phyloP scores from a whole-genome alignment of 2,329 filamentous ascomycete species.

The Colletotrichum truncatum region DNA sequence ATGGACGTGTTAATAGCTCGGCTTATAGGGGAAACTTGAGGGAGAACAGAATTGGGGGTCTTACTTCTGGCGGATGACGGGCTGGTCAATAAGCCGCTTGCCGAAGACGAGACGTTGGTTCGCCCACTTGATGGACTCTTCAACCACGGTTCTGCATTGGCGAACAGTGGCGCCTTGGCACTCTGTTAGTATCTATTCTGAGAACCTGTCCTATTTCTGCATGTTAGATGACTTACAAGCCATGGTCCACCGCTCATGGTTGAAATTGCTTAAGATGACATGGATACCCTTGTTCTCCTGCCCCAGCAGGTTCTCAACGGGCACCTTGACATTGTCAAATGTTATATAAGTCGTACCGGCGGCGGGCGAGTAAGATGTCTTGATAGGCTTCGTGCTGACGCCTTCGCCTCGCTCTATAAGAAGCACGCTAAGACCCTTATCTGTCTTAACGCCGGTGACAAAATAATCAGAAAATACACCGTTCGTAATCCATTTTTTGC shows the following conservation, averaged over 20 bases:
- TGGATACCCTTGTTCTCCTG: slow-evolving; percentile 87
- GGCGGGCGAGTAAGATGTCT: slow-evolving; percentile 81
- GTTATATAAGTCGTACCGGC: slow-evolving; percentile 84
- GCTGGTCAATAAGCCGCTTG: slow-evolving; percentile 84
- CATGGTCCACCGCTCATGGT: slow-evolving; percentile 87
- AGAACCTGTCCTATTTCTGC: not conserved
- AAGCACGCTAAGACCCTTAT: slow-evolving; percentile 81
- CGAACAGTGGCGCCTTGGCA: slow-evolving; percentile 66
- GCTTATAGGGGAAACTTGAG: not conserved
- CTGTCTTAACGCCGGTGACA: slow-evolving; percentile 80
- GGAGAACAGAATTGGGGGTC: slow-evolving; percentile 27
- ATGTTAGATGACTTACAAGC: slow-evolving; percentile 54
- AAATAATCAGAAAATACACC: slow-evolving; percentile 86
- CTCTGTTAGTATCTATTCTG: too few species aligned
- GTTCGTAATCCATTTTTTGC: slow-evolving; percentile 90
- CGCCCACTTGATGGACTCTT: slow-evolving; percentile 88
- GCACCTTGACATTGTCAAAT: slow-evolving; percentile 88
- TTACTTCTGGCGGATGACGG: slow-evolving; percentile 83
- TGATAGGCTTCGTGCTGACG: slow-evolving; percentile 80
- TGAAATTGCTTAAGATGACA: slow-evolving; percentile 88
- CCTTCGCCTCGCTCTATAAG: slow-evolving; percentile 79
- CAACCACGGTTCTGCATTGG: slow-evolving; percentile 73
- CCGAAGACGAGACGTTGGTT: slow-evolving; percentile 88
- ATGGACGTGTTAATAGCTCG: not conserved
- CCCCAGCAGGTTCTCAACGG: slow-evolving; percentile 79